These are phyloP conservation scores for Fallopia convolvulus DNA, from an alignment of 148 eudicot genomes.

Conservation along the genomic window DNA sequence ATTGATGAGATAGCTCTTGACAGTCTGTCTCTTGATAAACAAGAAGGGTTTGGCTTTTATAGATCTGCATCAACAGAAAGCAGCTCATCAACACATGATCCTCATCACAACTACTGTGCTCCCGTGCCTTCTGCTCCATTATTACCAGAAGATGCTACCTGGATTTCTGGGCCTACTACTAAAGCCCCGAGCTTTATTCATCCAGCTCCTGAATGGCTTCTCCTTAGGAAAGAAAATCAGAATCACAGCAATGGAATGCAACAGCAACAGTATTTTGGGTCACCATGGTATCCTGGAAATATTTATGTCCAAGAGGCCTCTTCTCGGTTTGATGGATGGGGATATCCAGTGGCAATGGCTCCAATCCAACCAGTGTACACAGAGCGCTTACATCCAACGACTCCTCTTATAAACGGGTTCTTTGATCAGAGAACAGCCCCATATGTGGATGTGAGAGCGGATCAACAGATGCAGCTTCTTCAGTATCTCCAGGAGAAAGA, in stretches of 20 bases:
- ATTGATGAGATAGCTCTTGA: conserved; percentile 46
- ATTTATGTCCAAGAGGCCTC: conserved; percentile 21
- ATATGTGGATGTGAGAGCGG: conserved; percentile 30
- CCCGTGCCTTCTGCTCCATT: conserved; percentile 64
- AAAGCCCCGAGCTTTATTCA: conserved; percentile 18
- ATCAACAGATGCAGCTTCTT: conserved; percentile 52
- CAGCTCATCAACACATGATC: neutral
- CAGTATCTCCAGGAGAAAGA: conserved; percentile 71
- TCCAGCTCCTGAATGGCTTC: conserved; percentile 43
- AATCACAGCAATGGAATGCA: conserved; percentile 16
- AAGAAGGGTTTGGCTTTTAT: neutral
- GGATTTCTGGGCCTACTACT: conserved; percentile 22
- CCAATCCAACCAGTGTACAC: conserved; percentile 29
- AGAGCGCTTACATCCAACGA: conserved; percentile 29
- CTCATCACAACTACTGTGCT: conserved; percentile 25
- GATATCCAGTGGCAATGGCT: conserved; percentile 29
- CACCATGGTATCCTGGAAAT: conserved; percentile 19
- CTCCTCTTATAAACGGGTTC: conserved; percentile 39
- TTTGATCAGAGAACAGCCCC: conserved; percentile 41
- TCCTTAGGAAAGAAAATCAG: conserved; percentile 36
- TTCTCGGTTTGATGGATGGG: conserved; percentile 46
- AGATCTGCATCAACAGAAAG: neutral
- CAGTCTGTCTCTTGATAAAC: conserved; percentile 31
- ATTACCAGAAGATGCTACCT: conserved; percentile 42
- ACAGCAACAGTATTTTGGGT: conserved; percentile 13